Evolutionary conservation across 2,329 filamentous ascomycete genomes (phyloP), one percentile per base, ranked within the genome.

Genomic region (Microdochium nivale): DNA sequence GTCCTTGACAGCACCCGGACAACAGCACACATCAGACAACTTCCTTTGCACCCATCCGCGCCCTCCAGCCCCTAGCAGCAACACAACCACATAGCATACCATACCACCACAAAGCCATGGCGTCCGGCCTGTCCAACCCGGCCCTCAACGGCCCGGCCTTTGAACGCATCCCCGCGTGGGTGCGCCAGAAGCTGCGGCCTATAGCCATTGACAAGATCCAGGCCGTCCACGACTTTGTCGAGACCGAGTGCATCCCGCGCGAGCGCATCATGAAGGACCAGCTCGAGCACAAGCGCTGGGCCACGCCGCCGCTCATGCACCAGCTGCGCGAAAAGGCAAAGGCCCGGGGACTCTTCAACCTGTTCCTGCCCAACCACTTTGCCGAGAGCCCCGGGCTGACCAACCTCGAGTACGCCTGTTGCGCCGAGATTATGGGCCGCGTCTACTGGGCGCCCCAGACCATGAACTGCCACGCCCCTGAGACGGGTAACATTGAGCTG

Each of bases 401-500:
- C 21, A 74, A 74, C 53, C 54, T 74, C 54, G 71, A 74, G 58
- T 74, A 74, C 57, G 64, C 65, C 21, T 73, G 69, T 55, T 72
- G 69, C 54, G 70, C 70, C 3, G 70, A 73, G 60, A 70, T 73
- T 46, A 73, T 74, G 70, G 71, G 70, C 5, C 59, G 68, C 44
- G 68, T 70, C 33, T 73, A 73, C 54, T 73, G 69, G 70, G 71
- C 70, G 37, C 66, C 67, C 7, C 47, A 52, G 51, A 71, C 69
- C 0, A 70, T 70, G 67, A 71, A 71, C 55, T 71, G 69, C 54
- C 67, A 70, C 50, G 74, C 75, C 2, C 74, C 73, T 19, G 72
- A 76, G 40, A 75, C 73, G 7, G 74, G 75, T 27, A 78, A 77
- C 60, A 77, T 78, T 61, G 75, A 78, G 57, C 69, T 78, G 10